A percentile compares a stretch with the other conserved stretches of the same genome.
These are phyloP conservation scores for Pseudocohnilembus persalinus DNA, from an alignment of 169 alveolate genomes.

Conservation along the genomic window DNA sequence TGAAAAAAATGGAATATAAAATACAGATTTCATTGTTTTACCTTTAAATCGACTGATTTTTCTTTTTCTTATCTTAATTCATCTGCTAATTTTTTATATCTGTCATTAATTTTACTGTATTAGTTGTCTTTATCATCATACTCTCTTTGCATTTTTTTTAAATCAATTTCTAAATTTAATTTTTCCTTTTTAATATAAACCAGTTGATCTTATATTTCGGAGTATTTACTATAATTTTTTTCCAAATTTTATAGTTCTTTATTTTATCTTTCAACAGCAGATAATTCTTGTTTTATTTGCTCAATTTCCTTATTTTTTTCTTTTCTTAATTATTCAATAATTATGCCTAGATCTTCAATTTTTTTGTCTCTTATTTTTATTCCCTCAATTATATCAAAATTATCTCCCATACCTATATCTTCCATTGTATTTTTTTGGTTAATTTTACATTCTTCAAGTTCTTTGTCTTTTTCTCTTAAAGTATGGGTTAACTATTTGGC, in stretches of 20 bases:
- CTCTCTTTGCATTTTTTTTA: background rate
- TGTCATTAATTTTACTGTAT: background rate
- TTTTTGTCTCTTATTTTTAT: too few relatives aligned
- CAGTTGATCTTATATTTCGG: background rate
- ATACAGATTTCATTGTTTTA: too few relatives aligned
- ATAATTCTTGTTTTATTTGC: background rate
- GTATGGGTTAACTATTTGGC: too few relatives aligned
- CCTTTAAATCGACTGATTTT: background rate
- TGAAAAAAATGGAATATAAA: too few relatives aligned
- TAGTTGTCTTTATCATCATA: background rate
- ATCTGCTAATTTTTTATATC: background rate
- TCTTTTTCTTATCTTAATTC: background rate
- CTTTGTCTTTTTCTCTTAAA: background rate
- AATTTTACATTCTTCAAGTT: background rate
- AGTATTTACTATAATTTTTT: background rate
- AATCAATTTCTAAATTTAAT: background rate
- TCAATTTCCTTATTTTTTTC: background rate
- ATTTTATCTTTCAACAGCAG: background rate
- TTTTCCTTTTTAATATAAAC: too few relatives aligned
- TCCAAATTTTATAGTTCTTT: too few relatives aligned
- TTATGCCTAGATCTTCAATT: background rate
- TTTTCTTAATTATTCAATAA: too few relatives aligned
- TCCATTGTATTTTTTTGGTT: background rate
- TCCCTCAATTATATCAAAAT: background rate
- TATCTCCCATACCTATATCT: background rate